Evolutionary conservation across 768 basidiomycete genomes (phyloP).

Genomic region (Mycena maculata): DNA sequence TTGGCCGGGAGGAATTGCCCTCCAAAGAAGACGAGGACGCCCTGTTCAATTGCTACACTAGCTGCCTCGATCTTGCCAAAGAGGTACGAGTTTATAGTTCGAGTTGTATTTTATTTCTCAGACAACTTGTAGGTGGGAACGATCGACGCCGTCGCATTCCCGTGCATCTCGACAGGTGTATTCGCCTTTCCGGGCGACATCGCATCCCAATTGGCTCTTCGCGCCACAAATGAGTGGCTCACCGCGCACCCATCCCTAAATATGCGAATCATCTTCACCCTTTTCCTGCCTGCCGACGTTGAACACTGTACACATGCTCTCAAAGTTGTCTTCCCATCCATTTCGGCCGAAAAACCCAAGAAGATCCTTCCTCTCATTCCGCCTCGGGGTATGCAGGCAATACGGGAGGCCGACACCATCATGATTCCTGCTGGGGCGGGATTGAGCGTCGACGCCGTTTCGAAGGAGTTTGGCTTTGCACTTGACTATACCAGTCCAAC

Average conservation of each 20-base stretch:
- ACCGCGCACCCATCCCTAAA: neutral
- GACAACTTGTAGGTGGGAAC: neutral
- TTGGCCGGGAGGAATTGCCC: neutral
- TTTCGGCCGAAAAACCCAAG: neutral
- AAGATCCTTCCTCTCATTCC: constrained; percentile 5
- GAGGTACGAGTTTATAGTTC: neutral
- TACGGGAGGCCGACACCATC: constrained; percentile 4
- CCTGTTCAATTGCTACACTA: constrained; percentile 10
- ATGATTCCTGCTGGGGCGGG: constrained; percentile 22
- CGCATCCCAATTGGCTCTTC: constrained; percentile 2
- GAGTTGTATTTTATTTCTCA: neutral
- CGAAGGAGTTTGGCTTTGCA: constrained; percentile 1
- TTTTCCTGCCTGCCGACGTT: constrained; percentile 10
- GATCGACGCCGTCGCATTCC: constrained; percentile 18
- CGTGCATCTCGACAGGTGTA: constrained; percentile 17
- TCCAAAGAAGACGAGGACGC: neutral
- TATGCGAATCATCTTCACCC: constrained; percentile 15
- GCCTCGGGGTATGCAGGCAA: neutral
- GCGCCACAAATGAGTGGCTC: constrained; percentile 7
- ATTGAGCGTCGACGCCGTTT: constrained; percentile 13
- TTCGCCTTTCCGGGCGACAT: constrained; percentile 19
- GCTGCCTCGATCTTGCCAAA: constrained; percentile 14
- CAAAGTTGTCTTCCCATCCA: neutral
- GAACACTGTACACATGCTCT: constrained; percentile 2
- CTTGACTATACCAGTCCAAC: constrained; percentile 9